Evolutionary conservation across 352 stramenopile species (phyloP), one percentile per base, ranked within the genome.

Genomic region (Pythium plurisporium): DNA sequence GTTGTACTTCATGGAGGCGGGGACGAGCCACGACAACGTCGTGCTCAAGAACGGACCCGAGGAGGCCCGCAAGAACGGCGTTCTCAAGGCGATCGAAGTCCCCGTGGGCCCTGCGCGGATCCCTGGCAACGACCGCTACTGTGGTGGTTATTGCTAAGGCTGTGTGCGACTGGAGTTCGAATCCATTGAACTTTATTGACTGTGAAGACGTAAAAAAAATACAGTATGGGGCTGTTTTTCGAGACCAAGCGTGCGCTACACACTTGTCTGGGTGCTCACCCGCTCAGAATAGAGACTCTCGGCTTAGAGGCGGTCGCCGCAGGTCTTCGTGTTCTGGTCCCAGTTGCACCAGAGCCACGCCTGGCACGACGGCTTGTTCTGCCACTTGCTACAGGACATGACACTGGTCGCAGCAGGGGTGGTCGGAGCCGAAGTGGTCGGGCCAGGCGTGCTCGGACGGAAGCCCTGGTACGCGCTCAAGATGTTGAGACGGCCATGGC

Each of bases 111-210:
- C 80, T 0, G 80, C 80, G 12, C 51, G 58, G 2, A 76, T 75
- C 25, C 40, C 54, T 1, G 58, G 47, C 26, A 76, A 72, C 41
- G 55, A 56, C 4, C 45, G 55, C 26, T 90, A 88, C 67, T 83
- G 75, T 52, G 76, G 75, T n/a, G 80, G 80, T 8, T 88, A 86
- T 46, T 88, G 77, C 55, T 90, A 41, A 46, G 30, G n/a, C n/a
- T n/a, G n/a, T n/a, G n/a, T n/a, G n/a, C n/a, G n/a, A n/a, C n/a
- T n/a, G n/a, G n/a, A n/a, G n/a, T n/a, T n/a, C n/a, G n/a, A n/a
- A n/a, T n/a, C n/a, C n/a, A n/a, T n/a, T n/a, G n/a, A n/a, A n/a
- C n/a, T n/a, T n/a, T n/a, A n/a, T n/a, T n/a, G n/a, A n/a, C n/a
- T n/a, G n/a, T n/a, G n/a, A n/a, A n/a, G n/a, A n/a, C n/a, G n/a